Evolutionary conservation across 2,329 filamentous ascomycete genomes (phyloP), one percentile per base, ranked within the genome.

Genomic region (Penicillium sp.): DNA sequence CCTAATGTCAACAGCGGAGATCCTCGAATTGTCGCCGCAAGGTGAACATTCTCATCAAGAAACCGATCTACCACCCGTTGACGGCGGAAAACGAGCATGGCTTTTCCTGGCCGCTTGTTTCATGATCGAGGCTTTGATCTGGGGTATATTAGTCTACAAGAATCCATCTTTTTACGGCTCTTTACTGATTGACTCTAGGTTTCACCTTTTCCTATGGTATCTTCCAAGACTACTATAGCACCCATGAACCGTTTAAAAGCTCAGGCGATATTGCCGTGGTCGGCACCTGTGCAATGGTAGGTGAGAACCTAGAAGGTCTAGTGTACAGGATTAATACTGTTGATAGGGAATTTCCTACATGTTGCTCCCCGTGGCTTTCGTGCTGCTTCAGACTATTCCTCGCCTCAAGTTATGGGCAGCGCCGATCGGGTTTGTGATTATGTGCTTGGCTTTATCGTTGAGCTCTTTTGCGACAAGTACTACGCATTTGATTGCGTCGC

Each of bases 211-310:
- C 46, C 0, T 49, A 37, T 27, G 46, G 46, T 10, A 72, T 86
- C 15, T 85, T 86, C 52, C 80, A 85, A 49, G 72, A 80, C 35
- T 82, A 83, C 59, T 85, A 85, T 57, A 73, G 69, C 23, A 73
- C 67, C 1, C 70, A 80, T 41, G 69, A 70, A 3, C 74, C 76
- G 1, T 85, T 85, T 38, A 45, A 57, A 34, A 50, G 50, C 14
- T 56, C 71, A 0, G 66, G 69, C 29, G 48, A 55, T 16, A 77
- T 84, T 33, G 72, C 80, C 18, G 67, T 78, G 10, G 77, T 85
- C 37, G 82, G 82, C 1, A 84, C 50, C 13, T 54, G 50, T 22
- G 48, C 50, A 5, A 52, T 51, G 46, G 51, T 53, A 2, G 28
- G 39, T 23, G 10, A 27, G 9, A 10, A 22, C 4, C 8, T n/a